phyloP scores from a whole-genome alignment of 371 early-diverging fungal genomes.

The Syncephalastrum sp. region DNA sequence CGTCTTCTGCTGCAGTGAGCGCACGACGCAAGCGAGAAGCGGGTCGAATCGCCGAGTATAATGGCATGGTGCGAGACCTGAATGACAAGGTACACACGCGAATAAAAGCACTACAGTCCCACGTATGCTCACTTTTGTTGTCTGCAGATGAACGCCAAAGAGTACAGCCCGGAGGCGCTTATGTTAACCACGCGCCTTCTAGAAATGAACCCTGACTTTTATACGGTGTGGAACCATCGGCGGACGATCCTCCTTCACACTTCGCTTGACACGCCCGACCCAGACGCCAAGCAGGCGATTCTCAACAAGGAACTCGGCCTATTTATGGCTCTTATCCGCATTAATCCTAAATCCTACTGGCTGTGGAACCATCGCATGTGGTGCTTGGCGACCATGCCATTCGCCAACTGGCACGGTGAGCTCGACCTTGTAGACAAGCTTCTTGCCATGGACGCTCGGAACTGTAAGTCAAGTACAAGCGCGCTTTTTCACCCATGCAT shows the following conservation, averaged over 20 bases:
- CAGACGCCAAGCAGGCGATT: constrained; percentile 14
- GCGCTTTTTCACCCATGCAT: no score
- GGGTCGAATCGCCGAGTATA: constrained; percentile 48
- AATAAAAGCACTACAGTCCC: background rate
- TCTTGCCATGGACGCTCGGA: constrained; percentile 84
- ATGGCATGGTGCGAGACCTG: constrained; percentile 28
- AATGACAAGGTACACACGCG: background rate
- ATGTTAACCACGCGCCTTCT: constrained; percentile 71
- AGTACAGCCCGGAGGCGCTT: constrained; percentile 56
- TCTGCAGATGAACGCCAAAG: constrained; percentile 21
- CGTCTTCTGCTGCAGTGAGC: constrained; percentile 35
- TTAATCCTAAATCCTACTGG: constrained; percentile 90
- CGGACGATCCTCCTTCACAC: constrained; percentile 57
- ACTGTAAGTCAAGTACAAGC: constrained; percentile 64
- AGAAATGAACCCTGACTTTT: constrained; percentile 81
- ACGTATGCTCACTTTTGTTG: background rate
- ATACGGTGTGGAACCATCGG: constrained; percentile 91
- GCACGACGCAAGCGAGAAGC: constrained; percentile 45
- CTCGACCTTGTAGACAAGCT: constrained; percentile 72
- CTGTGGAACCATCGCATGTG: constrained; percentile 95
- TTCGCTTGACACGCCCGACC: constrained; percentile 27
- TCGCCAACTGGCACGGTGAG: constrained; percentile 80
- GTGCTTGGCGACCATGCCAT: constrained; percentile 75
- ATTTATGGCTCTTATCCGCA: constrained; percentile 60
- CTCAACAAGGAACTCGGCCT: constrained; percentile 63